Base-by-base conservation (phyloP, 805 yeast species). In the Monosporozyma unispora region DNA sequence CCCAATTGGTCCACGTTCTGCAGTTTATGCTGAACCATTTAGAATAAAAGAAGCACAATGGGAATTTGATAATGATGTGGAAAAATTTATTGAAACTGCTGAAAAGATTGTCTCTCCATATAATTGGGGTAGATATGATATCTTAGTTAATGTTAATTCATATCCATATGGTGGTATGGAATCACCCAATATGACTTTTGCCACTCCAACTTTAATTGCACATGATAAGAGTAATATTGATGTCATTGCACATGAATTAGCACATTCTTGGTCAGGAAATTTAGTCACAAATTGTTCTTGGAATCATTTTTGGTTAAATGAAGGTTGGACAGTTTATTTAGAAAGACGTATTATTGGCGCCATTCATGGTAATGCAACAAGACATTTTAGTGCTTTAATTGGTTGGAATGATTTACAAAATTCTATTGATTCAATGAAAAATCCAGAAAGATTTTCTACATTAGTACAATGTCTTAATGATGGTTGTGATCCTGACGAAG, bases 161-260 rank as follows among this genome's bases (percentile, higher is more conserved):
- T 79, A 78, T 68, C 95, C 96, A 2, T 89, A 86, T 60, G 96
- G 96, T 54, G 96, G 96, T 48, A 89, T 89, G 96, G 96, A 89
- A 69, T 87, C 87, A 61, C 95, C 96, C 52, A 87, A 88, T 61
- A 80, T 87, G 66, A 87, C 96, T 0, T 87, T 87, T 68, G 90
- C 89, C 8, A 87, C 96, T 0, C 96, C 96, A 44, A 88, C 96
- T 1, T 72, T 89, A 53, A 78, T 89, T 41, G 78, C 90, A 14
- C 89, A 90, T 38, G 96, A 88, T 67, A 75, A 90, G 50, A 82
- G 87, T 50, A 87, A 88, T 55, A 88, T 88, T 18, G 89, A 85
- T 58, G 96, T 89, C 27, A 80, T 89, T 63, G 96, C 96, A 1
- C 96, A 89, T 67, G 96, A 89, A 67, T 75, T 89, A 56, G 90